A percentile compares a stretch with the other conserved stretches of the same genome.
Conservation (phyloP, 139 green algal genomes). For the Desmodesmus armatus region DNA sequence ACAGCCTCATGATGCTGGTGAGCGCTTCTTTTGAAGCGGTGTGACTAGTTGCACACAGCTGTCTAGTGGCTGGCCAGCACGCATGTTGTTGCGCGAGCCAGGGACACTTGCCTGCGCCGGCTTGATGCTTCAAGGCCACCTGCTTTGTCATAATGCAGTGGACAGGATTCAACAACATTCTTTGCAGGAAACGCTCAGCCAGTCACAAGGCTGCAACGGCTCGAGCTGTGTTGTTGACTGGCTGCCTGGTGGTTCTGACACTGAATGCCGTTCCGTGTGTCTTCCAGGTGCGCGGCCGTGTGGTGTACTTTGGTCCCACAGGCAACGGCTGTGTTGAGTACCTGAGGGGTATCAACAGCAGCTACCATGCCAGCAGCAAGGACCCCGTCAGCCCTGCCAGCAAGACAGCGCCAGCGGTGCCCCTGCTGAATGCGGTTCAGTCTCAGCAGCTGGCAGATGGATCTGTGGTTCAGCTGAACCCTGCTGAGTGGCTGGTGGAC, state of each 20-base stretch:
- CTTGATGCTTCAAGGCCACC: no score
- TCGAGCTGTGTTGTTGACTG: no score
- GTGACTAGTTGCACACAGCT: no score
- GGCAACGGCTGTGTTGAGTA: background rate
- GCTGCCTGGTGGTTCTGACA: background rate
- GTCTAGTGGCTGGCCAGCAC: no score
- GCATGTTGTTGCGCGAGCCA: no score
- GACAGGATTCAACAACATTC: no score
- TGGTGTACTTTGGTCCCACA: constrained; percentile 45
- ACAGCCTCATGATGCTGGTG: constrained; percentile 70
- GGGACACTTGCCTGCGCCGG: no score
- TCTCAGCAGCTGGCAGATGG: background rate
- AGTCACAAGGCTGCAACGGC: no score
- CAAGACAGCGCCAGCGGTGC: background rate
- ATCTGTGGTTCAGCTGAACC: background rate
- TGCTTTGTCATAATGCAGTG: no score
- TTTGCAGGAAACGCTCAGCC: no score
- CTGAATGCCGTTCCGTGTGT: background rate
- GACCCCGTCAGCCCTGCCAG: background rate
- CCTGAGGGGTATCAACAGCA: background rate
- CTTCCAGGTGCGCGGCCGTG: background rate
- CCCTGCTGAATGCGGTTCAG: background rate
- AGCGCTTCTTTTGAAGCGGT: no score
- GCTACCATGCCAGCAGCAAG: background rate
- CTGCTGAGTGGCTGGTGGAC: constrained; percentile 67